Evolutionary conservation across 306 rosid species (phyloP), one percentile per base, ranked within the genome.

Genomic region (Pyrus bretschneideri): DNA sequence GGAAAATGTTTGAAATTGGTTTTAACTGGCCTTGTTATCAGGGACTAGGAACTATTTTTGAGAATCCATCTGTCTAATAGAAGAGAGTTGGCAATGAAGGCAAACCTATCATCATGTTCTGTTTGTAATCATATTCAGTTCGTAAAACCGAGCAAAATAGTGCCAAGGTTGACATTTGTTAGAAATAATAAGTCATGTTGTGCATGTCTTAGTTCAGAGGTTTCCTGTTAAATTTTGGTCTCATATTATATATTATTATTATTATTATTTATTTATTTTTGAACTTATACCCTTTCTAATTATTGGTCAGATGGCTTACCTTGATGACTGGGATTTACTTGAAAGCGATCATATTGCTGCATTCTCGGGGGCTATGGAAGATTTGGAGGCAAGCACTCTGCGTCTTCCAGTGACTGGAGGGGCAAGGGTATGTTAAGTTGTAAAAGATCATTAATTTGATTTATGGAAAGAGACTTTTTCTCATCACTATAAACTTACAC

Each of bases 311-410:
- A 87, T 91, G 88, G 78, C 78, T 80, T 86, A 79, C 87, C 98
- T 93, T 71, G 93, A 93, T 42, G 88, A 86, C 30, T 96, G 99
- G 99, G 97, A 88, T 71, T 76, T 84, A 79, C 88, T 89, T 78
- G 99, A 93, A 86, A 84, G 66, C 40, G 88, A 89, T 74, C 99
- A 92, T 73, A 77, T 87, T 42, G 80, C 83, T 86, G 91, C 98
- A 80, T 76, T 96, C 77, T 84, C 98, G 25, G 93, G 97, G 79
- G 93, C 97, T 63, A 85, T 89, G 68, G 93, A 89, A 75, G 98
- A 92, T 85, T 89, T 96, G 74, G 98, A 92, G 89, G 91, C 98
- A 21, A 89, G 86, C 89, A 96, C 99, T 68, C 89, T 96, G 49
- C 98, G 97, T 77, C 91, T 96, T 83, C 98, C 99, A 3, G 86